Evolutionary conservation across 495 filamentous ascomycete species (phyloP).

Genomic region (Daldinia vernicosa): DNA sequence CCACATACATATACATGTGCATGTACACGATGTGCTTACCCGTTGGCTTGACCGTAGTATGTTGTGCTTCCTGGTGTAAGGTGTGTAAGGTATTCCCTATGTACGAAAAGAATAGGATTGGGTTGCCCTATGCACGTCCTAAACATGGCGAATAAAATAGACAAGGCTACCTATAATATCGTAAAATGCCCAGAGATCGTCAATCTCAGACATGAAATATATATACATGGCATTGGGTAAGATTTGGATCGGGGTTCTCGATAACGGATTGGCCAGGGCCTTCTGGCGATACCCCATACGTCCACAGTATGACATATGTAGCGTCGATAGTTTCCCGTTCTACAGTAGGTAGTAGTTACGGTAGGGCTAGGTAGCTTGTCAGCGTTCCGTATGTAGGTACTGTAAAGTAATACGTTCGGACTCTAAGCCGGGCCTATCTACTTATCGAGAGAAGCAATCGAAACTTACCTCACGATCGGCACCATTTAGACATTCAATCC

Average conservation of each 20-base stretch:
- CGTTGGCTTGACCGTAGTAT: not conserved
- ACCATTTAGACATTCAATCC: not conserved
- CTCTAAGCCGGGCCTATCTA: not conserved
- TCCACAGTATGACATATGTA: conserved; percentile 26
- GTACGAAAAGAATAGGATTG: conserved; percentile 1
- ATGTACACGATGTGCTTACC: not conserved
- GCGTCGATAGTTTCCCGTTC: conserved; percentile 20
- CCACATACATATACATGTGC: not conserved
- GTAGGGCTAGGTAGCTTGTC: conserved; percentile 36
- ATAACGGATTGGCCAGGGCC: conserved; percentile 18
- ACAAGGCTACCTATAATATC: conserved; percentile 37
- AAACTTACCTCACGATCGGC: conserved; percentile 14
- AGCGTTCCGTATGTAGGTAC: conserved; percentile 5
- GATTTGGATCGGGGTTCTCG: conserved; percentile 25
- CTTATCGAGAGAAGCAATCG: not conserved
- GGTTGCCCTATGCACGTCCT: conserved; percentile 29
- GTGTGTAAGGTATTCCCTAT: not conserved
- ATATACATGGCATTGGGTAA: conserved; percentile 9
- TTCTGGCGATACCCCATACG: conserved; percentile 2
- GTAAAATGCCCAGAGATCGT: conserved; percentile 17
- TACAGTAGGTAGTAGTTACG: conserved; percentile 8
- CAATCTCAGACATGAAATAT: conserved; percentile 5
- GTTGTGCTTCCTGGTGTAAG: not conserved
- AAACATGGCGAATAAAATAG: conserved; percentile 1
- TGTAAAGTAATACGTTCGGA: not conserved